phyloP scores from a whole-genome alignment of 441 rosid species.

The Gossypium gossypioides region DNA sequence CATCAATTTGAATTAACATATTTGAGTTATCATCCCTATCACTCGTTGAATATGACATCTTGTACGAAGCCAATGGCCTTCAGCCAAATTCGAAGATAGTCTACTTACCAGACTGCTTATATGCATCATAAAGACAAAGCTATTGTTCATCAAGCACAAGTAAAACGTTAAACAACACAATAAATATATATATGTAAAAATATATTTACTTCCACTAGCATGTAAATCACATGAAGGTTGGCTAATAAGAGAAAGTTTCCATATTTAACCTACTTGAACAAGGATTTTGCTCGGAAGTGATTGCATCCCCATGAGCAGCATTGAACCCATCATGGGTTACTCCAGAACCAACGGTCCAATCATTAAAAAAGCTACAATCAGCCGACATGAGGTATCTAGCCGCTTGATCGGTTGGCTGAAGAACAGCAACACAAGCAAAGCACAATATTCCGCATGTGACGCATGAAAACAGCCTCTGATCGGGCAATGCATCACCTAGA shows the following conservation, averaged over 20 bases:
- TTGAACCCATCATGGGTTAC: conserved; percentile 23
- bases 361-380: conserved; percentile 82
- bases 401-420: conserved; percentile 79
- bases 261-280: conserved; percentile 34
- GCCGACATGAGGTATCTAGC: conserved; percentile 83
- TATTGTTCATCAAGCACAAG: not conserved
- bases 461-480: conserved; percentile 88
- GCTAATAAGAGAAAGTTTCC: not conserved
- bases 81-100: not conserved
- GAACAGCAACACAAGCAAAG: conserved; percentile 74
- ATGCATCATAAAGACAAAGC: not conserved
- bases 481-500: conserved; percentile 51
- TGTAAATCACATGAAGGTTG: conserved; percentile 2
- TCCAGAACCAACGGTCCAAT: conserved; percentile 65
- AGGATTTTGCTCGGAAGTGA: conserved; percentile 29
- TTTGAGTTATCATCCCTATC: not conserved
- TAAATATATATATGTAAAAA: not conserved
- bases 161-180: not conserved
- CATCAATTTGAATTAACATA: not conserved
- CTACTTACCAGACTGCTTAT: not conserved
- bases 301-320: conserved; percentile 21
- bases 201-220: conserved; percentile 1
- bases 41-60: not conserved
- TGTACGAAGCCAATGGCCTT: not conserved
- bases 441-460: conserved; percentile 85